A percentile compares a stretch with the other conserved stretches of the same genome.
phyloP scores from a whole-genome alignment of 345 rosid species.

The Mercurialis annua region DNA sequence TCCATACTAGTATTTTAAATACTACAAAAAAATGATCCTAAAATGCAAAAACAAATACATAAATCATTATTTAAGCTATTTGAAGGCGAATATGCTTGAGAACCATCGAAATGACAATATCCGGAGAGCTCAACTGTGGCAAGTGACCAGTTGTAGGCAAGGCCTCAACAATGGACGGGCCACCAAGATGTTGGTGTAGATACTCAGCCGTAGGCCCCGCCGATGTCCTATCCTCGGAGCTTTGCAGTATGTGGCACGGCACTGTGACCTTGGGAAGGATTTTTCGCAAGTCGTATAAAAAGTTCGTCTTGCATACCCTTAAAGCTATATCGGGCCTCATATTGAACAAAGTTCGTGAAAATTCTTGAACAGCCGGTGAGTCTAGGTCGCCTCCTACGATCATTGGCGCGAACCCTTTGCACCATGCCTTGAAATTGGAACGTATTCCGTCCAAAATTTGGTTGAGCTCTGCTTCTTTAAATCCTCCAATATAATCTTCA shows the following conservation, averaged over 20 bases:
- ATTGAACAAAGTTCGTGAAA: conserved; percentile 12
- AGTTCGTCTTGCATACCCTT: neutral
- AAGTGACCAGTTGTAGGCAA: conserved; percentile 14
- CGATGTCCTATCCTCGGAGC: neutral
- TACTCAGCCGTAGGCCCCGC: neutral
- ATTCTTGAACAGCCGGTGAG: conserved; percentile 11
- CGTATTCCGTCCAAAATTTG: conserved; percentile 16
- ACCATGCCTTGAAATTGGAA: conserved; percentile 14
- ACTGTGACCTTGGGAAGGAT: conserved; percentile 4
- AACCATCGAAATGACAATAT: conserved; percentile 1
- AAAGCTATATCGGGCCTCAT: conserved; percentile 20
- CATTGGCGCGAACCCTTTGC: conserved; percentile 17
- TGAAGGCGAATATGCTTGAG: conserved; percentile 11
- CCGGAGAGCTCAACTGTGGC: conserved; percentile 19
- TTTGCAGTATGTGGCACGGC: conserved; percentile 11
- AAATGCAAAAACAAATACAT: no score
- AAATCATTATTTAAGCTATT: neutral
- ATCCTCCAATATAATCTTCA: conserved; percentile 5
- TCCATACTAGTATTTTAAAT: no score
- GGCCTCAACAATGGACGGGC: conserved; percentile 10
- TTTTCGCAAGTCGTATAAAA: neutral
- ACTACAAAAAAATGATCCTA: no score
- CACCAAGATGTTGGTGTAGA: conserved; percentile 7
- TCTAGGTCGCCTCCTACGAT: conserved; percentile 14
- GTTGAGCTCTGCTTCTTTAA: conserved; percentile 8